Base-by-base conservation (phyloP, 768 basidiomycete species). In the Podaxis carcinomalis region DNA sequence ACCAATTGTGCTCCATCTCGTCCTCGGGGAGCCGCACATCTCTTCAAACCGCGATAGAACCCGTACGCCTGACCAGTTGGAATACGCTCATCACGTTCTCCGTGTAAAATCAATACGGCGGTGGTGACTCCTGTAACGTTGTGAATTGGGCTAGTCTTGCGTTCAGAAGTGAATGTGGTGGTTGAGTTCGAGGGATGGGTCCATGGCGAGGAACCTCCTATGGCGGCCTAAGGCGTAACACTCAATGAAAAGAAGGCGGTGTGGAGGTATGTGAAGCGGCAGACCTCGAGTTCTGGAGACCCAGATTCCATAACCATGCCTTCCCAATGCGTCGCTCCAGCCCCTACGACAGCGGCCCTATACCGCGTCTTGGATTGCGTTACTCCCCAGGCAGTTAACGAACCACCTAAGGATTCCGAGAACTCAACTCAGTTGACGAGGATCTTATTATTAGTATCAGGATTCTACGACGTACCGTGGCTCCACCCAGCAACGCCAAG, bases 71-170 rank as follows among this genome's bases (percentile, higher is more conserved):
- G 74, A 1, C 73, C 72, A 27, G 71, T 56, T 5, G 83, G 81
- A 23, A 83, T 83, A 0, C 85, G 75, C 37, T 80, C 73, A 64
- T 86, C 85, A 58, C 74, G 77, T 51, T 80, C 78, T 0, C 85
- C 85, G 37, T 85, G 72, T 10, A 82, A 64, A 39, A 86, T 66
- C 19, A 83, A 69, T 14, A 83, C 78, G 0, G 83, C 82, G 3
- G 79, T 73, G 50, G 66, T 69, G 27, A 85, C 78, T 0, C 68
- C 69, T 19, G 74, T 69, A 6, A 83, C 73, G 51, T 63, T 65
- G 52, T 74, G 75, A 42, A 75, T 65, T 3, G 75, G 75, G 57
- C 71, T 73, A 1, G 66, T 64, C 58, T 68, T 72, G 39, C 72
- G 61, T 66, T 68, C 40, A 60, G 57, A 64, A 11, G 13, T 36